Conservation (phyloP, 2,329 filamentous ascomycete genomes). For the Neofusicoccum laricinum region DNA sequence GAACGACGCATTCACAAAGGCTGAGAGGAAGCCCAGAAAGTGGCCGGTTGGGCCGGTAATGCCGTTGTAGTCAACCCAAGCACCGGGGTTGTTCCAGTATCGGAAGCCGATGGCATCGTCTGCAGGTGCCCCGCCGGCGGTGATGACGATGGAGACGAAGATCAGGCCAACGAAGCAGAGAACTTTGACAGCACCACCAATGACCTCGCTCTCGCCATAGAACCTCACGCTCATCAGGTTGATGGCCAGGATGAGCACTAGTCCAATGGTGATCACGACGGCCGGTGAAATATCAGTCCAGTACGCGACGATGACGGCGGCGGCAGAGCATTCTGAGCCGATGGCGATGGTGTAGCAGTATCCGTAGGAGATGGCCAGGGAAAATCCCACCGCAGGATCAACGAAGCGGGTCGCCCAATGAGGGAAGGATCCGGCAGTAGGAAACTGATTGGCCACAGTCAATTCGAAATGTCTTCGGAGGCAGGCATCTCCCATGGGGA, state of each 20-base stretch:
- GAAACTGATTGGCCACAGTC: constrained; percentile 44
- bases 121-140: constrained; percentile 48
- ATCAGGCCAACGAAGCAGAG: constrained; percentile 47
- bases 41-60: constrained; percentile 50
- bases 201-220: constrained; percentile 45
- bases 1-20: constrained; percentile 50
- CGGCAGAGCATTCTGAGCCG: constrained; percentile 82
- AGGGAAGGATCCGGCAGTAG: constrained; percentile 87
- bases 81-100: constrained; percentile 57
- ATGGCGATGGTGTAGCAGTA: constrained; percentile 83
- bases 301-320: constrained; percentile 77
- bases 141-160: constrained; percentile 28
- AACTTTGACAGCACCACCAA: constrained; percentile 43
- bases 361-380: constrained; percentile 94
- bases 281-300: constrained; percentile 55
- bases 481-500: neutral
- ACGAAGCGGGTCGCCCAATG: constrained; percentile 92
- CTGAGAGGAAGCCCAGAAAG: constrained; percentile 56
- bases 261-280: constrained; percentile 15
- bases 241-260: constrained; percentile 3
- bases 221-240: constrained; percentile 4
- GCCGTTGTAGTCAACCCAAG: constrained; percentile 61
- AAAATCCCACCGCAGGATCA: constrained; percentile 91
- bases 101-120: constrained; percentile 60
- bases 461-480: neutral